phyloP scores from a whole-genome alignment of 768 basidiomycete species.

The Lentinula guzmanii region DNA sequence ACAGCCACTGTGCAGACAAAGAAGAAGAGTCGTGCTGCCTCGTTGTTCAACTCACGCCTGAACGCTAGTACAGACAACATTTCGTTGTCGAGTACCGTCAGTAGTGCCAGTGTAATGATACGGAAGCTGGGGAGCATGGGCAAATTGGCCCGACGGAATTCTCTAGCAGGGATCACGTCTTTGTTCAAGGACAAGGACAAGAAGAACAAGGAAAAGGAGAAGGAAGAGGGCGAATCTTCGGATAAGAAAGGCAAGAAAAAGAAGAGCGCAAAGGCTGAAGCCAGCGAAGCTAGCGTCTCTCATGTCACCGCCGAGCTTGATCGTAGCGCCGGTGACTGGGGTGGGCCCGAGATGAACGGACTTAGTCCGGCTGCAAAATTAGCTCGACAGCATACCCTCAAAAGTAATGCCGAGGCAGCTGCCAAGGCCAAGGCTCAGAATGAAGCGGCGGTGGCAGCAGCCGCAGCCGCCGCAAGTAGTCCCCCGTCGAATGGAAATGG shows the following conservation, averaged over 20 bases:
- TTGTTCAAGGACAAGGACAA: constrained; percentile 84
- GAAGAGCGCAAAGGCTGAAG: constrained; percentile 58
- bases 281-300: constrained; percentile 66
- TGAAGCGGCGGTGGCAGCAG: constrained; percentile 44
- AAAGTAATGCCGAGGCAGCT: constrained; percentile 77
- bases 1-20: constrained; percentile 48
- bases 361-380: constrained; percentile 87
- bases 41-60: constrained; percentile 81
- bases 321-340: constrained; percentile 55
- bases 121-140: constrained; percentile 91
- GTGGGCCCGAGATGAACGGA: constrained; percentile 56
- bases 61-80: constrained; percentile 94
- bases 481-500: constrained; percentile 19
- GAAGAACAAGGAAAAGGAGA: constrained; percentile 49
- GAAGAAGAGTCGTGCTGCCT: constrained; percentile 67
- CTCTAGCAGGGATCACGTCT: constrained; percentile 85
- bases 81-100: constrained; percentile 90
- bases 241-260: constrained; percentile 38
- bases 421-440: constrained; percentile 55
- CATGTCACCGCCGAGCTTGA: constrained; percentile 85
- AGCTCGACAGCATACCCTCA: constrained; percentile 87
- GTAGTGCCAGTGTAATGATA: constrained; percentile 93
- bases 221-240: constrained; percentile 30
- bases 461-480: constrained; percentile 24
- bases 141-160: constrained; percentile 83